Evolutionary conservation across 371 early-diverging fungal genomes (phyloP).

Genomic region (Mortierella sp.): DNA sequence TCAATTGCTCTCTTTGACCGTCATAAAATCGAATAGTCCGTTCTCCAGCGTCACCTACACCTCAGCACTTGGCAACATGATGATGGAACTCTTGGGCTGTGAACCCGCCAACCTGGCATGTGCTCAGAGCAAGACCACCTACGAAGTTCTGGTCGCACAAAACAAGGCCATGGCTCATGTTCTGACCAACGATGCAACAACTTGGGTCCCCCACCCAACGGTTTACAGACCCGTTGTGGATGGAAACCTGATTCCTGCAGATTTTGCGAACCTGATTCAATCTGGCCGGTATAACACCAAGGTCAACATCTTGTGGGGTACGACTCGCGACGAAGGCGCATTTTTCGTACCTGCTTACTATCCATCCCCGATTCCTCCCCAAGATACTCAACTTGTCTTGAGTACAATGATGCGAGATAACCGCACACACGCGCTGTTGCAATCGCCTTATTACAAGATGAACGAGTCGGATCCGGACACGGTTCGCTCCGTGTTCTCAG

Average conservation of each 20-base stretch:
- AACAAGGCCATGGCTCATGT: slow-evolving; percentile 1
- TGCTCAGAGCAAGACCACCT: slow-evolving; percentile 23
- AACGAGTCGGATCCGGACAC: slow-evolving; percentile 20
- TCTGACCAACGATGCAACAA: background rate
- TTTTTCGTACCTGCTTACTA: background rate
- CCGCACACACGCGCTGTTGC: slow-evolving; percentile 2
- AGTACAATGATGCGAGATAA: background rate
- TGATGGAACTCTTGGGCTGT: slow-evolving; percentile 15
- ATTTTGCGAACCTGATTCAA: slow-evolving; percentile 27
- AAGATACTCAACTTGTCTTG: background rate
- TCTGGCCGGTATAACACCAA: slow-evolving; percentile 23
- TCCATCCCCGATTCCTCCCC: slow-evolving; percentile 14
- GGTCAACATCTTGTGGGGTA: slow-evolving; percentile 40
- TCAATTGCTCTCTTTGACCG: background rate
- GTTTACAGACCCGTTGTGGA: slow-evolving; percentile 24
- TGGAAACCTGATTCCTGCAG: slow-evolving; percentile 14
- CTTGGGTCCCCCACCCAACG: slow-evolving; percentile 5
- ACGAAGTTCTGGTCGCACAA: slow-evolving; percentile 15
- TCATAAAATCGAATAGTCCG: slow-evolving; percentile 8
- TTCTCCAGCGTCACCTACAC: slow-evolving; percentile 15
- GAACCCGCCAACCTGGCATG: slow-evolving; percentile 18
- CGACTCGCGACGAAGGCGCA: slow-evolving; percentile 19
- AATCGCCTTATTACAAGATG: slow-evolving; percentile 26
- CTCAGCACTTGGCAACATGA: slow-evolving; percentile 7
- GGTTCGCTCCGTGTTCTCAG: slow-evolving; percentile 7